Evolutionary conservation across 2,329 filamentous ascomycete genomes (phyloP), one percentile per base, ranked within the genome.

Genomic region (Claviceps africana): DNA sequence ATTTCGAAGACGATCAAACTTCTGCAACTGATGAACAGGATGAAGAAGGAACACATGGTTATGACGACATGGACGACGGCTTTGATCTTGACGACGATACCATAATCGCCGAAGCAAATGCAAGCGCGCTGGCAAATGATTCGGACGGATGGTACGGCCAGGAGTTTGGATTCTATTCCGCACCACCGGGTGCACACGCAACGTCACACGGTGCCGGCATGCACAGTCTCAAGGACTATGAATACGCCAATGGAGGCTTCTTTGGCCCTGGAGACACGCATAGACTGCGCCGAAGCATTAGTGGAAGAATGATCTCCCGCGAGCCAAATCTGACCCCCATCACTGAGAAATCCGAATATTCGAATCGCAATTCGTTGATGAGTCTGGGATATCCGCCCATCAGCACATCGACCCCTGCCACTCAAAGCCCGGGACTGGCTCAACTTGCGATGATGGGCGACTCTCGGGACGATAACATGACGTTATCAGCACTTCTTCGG

Each of bases 271-370:
- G 84, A 21, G 84, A 84, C 2, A 56, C 58, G 48, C 53, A 51
- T 15, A 60, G 62, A n/a, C 68, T 84, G 17, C 77, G 82, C 53
- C 80, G 88, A 37, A 83, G 76, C 56, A 81, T 81, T 51, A 93
- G 86, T 57, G 89, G 87, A 21, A 81, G 83, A 15, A 75, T 83
- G 50, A 80, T 83, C 31, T 86, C 86, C 21, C 81, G 85, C 42
- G 91, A 96, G 64, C 91, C 93, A 1, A 96, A 93, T 60, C 72
- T 98, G 47, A 97, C 93, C 1, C 93, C 93, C 6, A 97, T 98
- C 60, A 97, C 91, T 0, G 93, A 97, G 65, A 81, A 90, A 13
- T 95, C 88, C 54, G 93, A 98, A 67, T 96, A 95, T 72, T 95
- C 88, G 43, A 95, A 94, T 54, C 82, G 93, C 45, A 97, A 96